Evolutionary conservation across 345 rosid genomes (phyloP).

Genomic region (Lagerstroemia speciosa): DNA sequence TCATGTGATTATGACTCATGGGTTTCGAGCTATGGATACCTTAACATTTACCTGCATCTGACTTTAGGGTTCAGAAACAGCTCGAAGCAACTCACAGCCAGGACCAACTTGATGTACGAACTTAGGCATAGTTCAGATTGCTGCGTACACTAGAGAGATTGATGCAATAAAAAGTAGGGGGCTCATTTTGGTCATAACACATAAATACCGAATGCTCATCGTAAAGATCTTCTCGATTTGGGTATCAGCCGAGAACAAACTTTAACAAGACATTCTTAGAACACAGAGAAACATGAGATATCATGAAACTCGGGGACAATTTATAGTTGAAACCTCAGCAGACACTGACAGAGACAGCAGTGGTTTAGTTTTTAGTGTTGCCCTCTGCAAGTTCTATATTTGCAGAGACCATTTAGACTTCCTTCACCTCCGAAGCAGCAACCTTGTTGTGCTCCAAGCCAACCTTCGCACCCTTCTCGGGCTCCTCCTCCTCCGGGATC

Average conservation of each 20-base stretch:
- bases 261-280: background rate
- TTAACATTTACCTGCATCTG: no score
- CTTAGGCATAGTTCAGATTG: no score
- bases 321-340: no score
- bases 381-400: background rate
- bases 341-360: no score
- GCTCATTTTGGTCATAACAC: background rate
- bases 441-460: background rate
- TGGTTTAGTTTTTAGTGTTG: background rate
- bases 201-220: background rate
- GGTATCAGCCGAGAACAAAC: background rate
- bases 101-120: no score
- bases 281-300: background rate
- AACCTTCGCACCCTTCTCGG: constrained; percentile 22
- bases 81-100: no score
- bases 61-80: no score
- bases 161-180: background rate
- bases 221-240: background rate
- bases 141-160: no score
- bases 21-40: no score
- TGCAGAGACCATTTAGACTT: constrained; percentile 13
- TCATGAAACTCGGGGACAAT: background rate
- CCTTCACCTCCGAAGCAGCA: constrained; percentile 25
- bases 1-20: background rate
- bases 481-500: constrained; percentile 39